Evolutionary conservation across 140 eudicot species (phyloP).

Genomic region (Senecio squalidus): DNA sequence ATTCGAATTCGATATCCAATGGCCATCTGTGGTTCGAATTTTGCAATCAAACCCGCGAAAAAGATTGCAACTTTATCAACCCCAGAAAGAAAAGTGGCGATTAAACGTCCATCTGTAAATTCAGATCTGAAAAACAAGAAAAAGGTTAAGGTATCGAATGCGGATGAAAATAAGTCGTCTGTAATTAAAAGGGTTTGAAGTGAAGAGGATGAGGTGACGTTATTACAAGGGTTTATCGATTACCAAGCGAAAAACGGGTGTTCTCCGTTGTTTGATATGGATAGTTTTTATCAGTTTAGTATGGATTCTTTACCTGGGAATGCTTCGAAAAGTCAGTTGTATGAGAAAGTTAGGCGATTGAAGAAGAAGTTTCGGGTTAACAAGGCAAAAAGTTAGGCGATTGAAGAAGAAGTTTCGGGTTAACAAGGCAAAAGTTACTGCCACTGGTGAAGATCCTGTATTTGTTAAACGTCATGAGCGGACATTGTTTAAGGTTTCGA

Average conservation of each 20-base stretch:
- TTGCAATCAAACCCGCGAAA: no score
- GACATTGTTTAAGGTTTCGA: constrained; percentile 31
- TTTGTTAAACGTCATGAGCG: constrained; percentile 42
- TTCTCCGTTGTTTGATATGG: constrained; percentile 39
- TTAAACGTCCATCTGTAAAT: constrained; percentile 9
- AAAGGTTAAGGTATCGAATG: constrained; percentile 21
- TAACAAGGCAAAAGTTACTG: constrained; percentile 36
- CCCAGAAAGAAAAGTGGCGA: no score
- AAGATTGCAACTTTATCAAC: no score
- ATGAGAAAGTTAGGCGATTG: constrained; percentile 52
- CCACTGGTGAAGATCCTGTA: constrained; percentile 28
- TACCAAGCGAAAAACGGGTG: constrained; percentile 24
- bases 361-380: no score
- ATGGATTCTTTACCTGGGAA: constrained; percentile 29
- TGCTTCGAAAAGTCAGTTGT: constrained; percentile 40
- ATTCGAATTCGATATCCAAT: constrained; percentile 21
- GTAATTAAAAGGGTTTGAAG: constrained; percentile 39
- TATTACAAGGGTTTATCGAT: constrained; percentile 51
- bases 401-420: no score
- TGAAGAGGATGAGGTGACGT: constrained; percentile 41
- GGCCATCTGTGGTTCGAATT: constrained; percentile 36
- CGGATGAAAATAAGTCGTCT: constrained; percentile 29
- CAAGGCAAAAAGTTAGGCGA: no score
- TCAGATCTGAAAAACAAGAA: constrained; percentile 11
- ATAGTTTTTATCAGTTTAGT: constrained; percentile 31